Evolutionary conservation across 2,329 filamentous ascomycete genomes (phyloP), one percentile per base, ranked within the genome.

Genomic region (Tricladium varicosporioides): DNA sequence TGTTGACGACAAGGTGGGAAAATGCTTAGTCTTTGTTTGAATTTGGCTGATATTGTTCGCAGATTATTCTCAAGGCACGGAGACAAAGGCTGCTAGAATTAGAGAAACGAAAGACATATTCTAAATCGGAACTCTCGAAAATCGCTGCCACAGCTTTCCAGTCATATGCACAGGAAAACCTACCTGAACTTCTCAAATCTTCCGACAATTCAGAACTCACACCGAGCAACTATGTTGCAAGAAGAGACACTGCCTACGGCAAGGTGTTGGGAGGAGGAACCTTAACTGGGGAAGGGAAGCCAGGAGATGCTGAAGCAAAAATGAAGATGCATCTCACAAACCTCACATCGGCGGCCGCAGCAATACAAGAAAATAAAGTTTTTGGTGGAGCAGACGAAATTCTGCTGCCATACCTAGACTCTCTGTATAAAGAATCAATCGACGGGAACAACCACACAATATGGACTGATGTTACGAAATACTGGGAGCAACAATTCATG

Each of bases 401-500:
- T 16, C 75, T 97, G 7, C 77, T 94, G 11, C 90, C 91, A 0
- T 94, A 93, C 68, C 81, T 97, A 15, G 93, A 97, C 68, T 82
- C 80, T 9, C 70, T 85, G 3, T 82, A 86, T 70, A 84, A 83
- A 71, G 80, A 84, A 67, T 80, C 78, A 0, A 80, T 86, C 60
- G 83, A 86, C 66, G 83, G 81, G 1, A 77, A 76, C 55, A 82
- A 86, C 63, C 82, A 86, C 69, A 80, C 77, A 52, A 92, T 97
- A 59, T 97, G 96, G 73, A 94, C 89, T 2, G 85, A 89, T 61
- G 81, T 97, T 27, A 96, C 93, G 0, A 82, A 89, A 71, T 87
- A 87, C 68, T 96, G 92, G 77, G 93, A 97, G 72, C 78, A 83
- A n/a, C 82, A 91, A 13, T 97, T 97, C 73, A 88, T 89, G 70